Percentiles rank a stretch among this genome's conserved stretches.
Evolutionary conservation across 116 monocot species (phyloP).

Genomic region (Papilionanthe hybrid): DNA sequence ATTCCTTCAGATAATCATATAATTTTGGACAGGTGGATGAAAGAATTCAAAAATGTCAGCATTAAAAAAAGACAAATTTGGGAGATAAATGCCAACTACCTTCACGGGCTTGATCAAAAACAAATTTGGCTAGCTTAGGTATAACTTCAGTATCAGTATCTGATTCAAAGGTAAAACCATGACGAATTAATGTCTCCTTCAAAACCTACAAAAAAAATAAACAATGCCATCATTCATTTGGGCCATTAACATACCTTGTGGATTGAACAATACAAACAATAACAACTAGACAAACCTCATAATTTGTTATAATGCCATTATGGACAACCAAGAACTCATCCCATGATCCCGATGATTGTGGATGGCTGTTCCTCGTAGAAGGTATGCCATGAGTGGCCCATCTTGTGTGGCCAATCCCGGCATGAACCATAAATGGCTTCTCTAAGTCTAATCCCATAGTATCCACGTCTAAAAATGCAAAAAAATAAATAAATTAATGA

Average conservation of each 20-base stretch:
- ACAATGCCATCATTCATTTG: too few relatives aligned
- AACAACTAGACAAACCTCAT: slow-evolving; percentile 58
- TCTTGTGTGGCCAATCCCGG: slow-evolving; percentile 92
- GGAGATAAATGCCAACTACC: slow-evolving; percentile 1
- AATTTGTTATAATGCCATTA: slow-evolving; percentile 98
- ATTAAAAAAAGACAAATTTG: not conserved
- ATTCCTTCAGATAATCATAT: not conserved
- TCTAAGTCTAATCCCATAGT: slow-evolving; percentile 62
- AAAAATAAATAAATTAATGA: too few relatives aligned
- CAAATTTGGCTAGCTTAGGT: slow-evolving; percentile 95
- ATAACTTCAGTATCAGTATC: slow-evolving; percentile 99
- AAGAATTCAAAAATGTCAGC: not conserved
- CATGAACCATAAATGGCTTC: slow-evolving; percentile 64
- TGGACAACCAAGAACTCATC: slow-evolving; percentile 97
- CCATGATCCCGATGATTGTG: slow-evolving; percentile 71
- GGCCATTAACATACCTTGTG: not conserved
- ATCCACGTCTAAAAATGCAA: slow-evolving; percentile 52
- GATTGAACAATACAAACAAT: not conserved
- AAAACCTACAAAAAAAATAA: slow-evolving; percentile 51
- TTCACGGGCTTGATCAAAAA: slow-evolving; percentile 75
- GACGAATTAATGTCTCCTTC: slow-evolving; percentile 78
- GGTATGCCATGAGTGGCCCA: slow-evolving; percentile 99
- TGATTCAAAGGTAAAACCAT: slow-evolving; percentile 90
- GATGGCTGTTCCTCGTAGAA: slow-evolving; percentile 94
- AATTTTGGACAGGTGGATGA: not conserved